Evolutionary conservation across 306 rosid genomes (phyloP).

Genomic region (Pterocarpus santalinus): DNA sequence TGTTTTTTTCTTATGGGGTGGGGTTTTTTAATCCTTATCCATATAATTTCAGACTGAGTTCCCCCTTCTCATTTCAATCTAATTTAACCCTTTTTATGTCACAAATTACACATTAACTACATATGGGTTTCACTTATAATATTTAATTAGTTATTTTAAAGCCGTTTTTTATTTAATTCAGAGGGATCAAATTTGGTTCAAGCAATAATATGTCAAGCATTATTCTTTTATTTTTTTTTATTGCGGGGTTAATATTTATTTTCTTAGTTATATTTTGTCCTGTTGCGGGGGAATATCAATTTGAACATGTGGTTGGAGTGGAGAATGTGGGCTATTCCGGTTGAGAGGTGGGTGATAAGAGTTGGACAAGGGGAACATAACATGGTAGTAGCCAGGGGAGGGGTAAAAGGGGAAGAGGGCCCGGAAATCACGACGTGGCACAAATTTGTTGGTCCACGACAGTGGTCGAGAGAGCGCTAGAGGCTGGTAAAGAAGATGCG

Average conservation of each 20-base stretch:
- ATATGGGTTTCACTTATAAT: neutral
- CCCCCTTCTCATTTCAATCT: neutral
- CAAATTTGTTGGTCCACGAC: conserved; percentile 55
- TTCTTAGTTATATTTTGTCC: neutral
- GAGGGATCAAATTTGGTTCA: neutral
- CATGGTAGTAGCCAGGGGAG: conserved; percentile 14
- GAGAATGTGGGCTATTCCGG: conserved; percentile 36
- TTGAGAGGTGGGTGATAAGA: conserved; percentile 43
- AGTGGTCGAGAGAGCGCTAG: conserved; percentile 6
- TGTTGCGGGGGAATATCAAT: conserved; percentile 40
- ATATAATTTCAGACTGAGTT: neutral
- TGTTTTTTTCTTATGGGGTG: conserved; percentile 43
- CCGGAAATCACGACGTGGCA: conserved; percentile 39
- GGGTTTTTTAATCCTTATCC: conserved; percentile 71
- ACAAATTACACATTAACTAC: neutral
- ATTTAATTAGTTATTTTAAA: neutral
- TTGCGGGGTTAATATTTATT: neutral
- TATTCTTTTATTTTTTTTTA: neutral
- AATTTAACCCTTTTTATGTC: conserved; percentile 2
- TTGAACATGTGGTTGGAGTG: conserved; percentile 60
- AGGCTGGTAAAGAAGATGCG: conserved; percentile 30
- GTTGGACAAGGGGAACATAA: conserved; percentile 46
- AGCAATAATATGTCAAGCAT: neutral
- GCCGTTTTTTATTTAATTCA: neutral
- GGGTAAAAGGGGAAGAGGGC: conserved; percentile 37